Base-by-base conservation (phyloP, 2,329 filamentous ascomycete genomes). In the Aspergillus sp. region DNA sequence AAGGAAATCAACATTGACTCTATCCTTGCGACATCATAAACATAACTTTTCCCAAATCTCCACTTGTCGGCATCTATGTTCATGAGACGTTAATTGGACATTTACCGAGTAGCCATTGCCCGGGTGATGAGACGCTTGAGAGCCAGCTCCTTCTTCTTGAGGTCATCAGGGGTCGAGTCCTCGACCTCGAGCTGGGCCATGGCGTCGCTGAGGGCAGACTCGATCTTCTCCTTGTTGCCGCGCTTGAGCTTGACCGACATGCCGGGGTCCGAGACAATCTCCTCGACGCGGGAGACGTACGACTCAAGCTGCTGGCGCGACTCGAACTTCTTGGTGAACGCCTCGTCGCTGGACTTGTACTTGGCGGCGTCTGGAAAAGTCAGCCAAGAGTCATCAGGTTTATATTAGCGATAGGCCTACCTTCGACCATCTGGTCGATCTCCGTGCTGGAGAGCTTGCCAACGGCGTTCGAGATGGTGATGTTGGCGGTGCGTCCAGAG, bases 91-190 rank as follows among this genome's bases (percentile, higher is more conserved):
- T 24, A 28, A 29, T 35, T 32, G 24, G 32, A 30, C 35, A 36
- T 62, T 78, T 88, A 93, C 68, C 85, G 80, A 59, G 85, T 88
- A 47, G 85, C 80, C 85, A 93, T 93, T 55, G 84, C 88, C 82
- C 96, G 98, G 69, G 91, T 98, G 55, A 98, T 88, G 52, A 93
- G 78, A 59, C 91, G 78, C 86, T 96, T 98, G 47, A 98, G 78
- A 41, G 86, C 86, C 49, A 98, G 74, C 76, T 98, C 91, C 81
- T 95, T 93, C 86, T 96, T 96, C 85, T 93, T 96, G 53, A 98
- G 74, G 62, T 98, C 91, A 53, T 98, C 93, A 41, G 86, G 83
- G 43, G 71, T 69, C 36, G 85, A 84, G 52, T 98, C 93, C 67
- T 89, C 84, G 58, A 98, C 72, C 79, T 98, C 91, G 45, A 98